Base-by-base conservation (phyloP, 306 rosid genomes). In the Quercus wislizeni region DNA sequence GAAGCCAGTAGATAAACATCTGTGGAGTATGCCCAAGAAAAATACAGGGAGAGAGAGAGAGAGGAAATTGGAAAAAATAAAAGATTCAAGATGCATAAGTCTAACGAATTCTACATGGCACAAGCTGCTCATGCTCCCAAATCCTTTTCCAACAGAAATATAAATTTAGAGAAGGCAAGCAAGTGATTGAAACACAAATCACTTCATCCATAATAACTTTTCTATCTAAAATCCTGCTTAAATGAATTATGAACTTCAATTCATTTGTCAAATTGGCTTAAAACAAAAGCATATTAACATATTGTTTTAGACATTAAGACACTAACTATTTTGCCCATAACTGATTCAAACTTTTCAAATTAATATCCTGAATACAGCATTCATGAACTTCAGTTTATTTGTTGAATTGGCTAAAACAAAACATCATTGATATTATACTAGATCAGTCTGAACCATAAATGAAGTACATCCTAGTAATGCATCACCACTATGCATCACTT, bases 341-440 rank as follows among this genome's bases (percentile, higher is more conserved):
- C 13, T 23, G 23, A 6, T 51, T 35, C 67, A 4, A n/a, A 46
- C 10, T 28, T 35, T 19, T 28, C 23, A 19, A 59, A 27, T 25
- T 76, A 51, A 71, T 21, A 71, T 25, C 69, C 55, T 15, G 23
- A 56, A 68, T 31, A 55, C 19, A 56, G 8, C 33, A 49, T 41
- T 75, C 35, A 61, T 27, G 69, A 65, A 35, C 71, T 51, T 69
- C 65, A 73, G 18, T 72, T 52, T 23, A 20, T 38, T 71, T 54
- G 20, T 31, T 38, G 46, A 59, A 51, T 51, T 68, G 14, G 65
- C 65, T 27, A 23, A 59, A 59, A 10, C 17, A 23, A 59, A 30
- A 46, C 51, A 67, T 67, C n/a, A 10, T 67, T 18, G 9, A 31
- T 73, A 43, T 10, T 51, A 58, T 19, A 43, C 7, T 6, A 71